Evolutionary conservation across 305 asterid species (phyloP).

Genomic region (Solanum hybrid): DNA sequence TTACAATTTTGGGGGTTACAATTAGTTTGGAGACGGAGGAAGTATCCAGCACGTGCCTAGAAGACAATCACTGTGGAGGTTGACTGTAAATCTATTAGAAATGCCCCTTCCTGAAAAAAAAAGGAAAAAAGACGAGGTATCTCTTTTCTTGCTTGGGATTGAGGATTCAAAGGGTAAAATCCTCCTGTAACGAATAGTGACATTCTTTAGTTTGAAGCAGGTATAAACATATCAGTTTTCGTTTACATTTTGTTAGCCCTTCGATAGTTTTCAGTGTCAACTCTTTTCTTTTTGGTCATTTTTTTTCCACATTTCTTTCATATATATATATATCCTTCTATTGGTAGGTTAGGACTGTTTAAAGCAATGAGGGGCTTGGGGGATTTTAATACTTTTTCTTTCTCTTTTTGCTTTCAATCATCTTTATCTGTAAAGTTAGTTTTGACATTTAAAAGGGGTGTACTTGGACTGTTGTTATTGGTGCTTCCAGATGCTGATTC

Average conservation of each 20-base stretch:
- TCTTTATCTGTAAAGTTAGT: not conserved
- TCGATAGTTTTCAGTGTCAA: not conserved
- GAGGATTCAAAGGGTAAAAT: conserved; percentile 1
- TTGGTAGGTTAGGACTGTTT: not conserved
- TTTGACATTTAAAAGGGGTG: conserved; percentile 30
- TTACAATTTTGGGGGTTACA: not conserved
- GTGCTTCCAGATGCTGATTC: conserved; percentile 5
- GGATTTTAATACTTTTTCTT: not conserved
- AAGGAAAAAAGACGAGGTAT: not conserved
- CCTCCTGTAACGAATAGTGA: conserved; percentile 4
- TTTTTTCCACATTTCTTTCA: not conserved
- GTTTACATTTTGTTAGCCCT: not conserved
- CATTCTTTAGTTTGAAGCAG: conserved; percentile 2
- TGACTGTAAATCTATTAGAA: conserved; percentile 8
- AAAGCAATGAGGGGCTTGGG: not conserved
- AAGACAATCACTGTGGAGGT: not conserved
- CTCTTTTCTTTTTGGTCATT: not conserved
- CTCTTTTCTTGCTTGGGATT: conserved; percentile 7
- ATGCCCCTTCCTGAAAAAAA: not conserved
- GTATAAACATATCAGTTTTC: not conserved
- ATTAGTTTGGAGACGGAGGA: not conserved
- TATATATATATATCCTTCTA: not conserved
- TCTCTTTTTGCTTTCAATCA: not conserved
- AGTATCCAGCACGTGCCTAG: conserved; percentile 1
- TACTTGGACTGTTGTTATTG: not conserved